Evolutionary conservation across 2,329 filamentous ascomycete genomes (phyloP).

Genomic region (Hymenoscyphus fraxineus): DNA sequence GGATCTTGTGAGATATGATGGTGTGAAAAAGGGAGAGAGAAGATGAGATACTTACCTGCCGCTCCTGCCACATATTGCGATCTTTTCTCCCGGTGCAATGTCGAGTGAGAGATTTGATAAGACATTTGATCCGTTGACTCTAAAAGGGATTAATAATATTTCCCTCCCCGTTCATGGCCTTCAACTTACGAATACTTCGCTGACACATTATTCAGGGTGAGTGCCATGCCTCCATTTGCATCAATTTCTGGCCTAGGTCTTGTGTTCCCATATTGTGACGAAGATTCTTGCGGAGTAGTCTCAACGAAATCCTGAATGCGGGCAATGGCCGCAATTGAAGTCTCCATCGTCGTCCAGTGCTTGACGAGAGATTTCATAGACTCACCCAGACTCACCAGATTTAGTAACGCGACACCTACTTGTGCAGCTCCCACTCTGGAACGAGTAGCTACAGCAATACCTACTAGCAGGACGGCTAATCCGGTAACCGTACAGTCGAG

Average conservation of each 20-base stretch:
- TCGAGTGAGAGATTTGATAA: neutral
- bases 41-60: neutral
- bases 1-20: neutral
- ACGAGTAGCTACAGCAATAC: neutral
- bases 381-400: neutral
- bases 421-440: neutral
- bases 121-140: constrained; percentile 3
- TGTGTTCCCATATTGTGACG: neutral
- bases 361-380: constrained; percentile 3
- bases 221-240: constrained; percentile 2
- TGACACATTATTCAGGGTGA: neutral
- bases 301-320: neutral
- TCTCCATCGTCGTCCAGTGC: constrained; percentile 3
- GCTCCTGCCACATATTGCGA: constrained; percentile 2
- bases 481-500: neutral
- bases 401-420: neutral
- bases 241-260: neutral
- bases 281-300: neutral
- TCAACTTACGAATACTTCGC: constrained; percentile 1
- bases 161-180: neutral
- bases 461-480: neutral
- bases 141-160: neutral
- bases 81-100: constrained; percentile 3
- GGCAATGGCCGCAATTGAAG: neutral
- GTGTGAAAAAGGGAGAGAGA: neutral